Base-by-base conservation (phyloP, 306 rosid genomes). In the Lithocarpus polystachyus region DNA sequence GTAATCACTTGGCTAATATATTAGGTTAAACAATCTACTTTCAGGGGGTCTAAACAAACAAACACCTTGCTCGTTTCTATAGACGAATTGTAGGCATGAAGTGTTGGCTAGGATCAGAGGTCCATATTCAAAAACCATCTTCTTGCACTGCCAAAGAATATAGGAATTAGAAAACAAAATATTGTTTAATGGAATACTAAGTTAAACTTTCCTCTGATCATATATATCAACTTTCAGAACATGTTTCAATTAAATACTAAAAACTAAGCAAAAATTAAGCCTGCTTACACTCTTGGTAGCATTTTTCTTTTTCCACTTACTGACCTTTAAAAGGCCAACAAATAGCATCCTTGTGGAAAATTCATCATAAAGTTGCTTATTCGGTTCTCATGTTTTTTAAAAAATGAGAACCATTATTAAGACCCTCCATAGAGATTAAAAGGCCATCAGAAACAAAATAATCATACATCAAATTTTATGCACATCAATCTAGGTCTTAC, bases 71-170 rank as follows among this genome's bases (percentile, higher is more conserved):
- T 60, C 26, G 67, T 43, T 22, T n/a, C 59, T 22, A 26, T 33
- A 20, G 79, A 37, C 6, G 77, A 78, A 60, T 84, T 82, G 83
- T 96, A 95, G 59, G 98, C 96, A 75, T 90, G 96, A 56, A 93
- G 75, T 15, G 80, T 91, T 90, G 54, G 81, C 71, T 51, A 91
- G 79, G 57, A 90, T 19, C 35, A 89, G 55, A 7, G 97, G 94
- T 72, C 96, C 97, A 71, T 89, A 95, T 82, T 91, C 82, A 56
- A 93, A 89, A 29, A 93, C 94, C 22, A 90, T 13, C 73, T 52
- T 90, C 94, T 95, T 95, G 92, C 97, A 95, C 97, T 92, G 97
- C 88, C 80, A 83, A 77, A 76, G 22, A 64, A 13, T 55, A 53
- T 6, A 62, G 26, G 45, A 6, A 31, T 82, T 52, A 67, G 28